Evolutionary conservation across 306 rosid species (phyloP), one percentile per base, ranked within the genome.

Genomic region (Acacia crassicarpa): DNA sequence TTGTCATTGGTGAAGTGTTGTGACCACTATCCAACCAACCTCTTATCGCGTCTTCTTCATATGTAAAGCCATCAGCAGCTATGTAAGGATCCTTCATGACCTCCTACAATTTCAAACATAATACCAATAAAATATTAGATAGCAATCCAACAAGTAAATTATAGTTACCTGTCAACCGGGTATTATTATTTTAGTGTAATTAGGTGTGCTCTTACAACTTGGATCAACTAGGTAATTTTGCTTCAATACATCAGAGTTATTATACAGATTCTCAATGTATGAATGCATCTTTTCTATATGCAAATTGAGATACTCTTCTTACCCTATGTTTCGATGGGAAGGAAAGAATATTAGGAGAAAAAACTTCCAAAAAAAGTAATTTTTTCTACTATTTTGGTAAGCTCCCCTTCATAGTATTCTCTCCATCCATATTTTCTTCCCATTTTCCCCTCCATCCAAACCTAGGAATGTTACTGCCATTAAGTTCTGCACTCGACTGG

Each of bases 1-100:
- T 95, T 77, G 99, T 95, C 99, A 95, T 95, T 23, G 99, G 99
- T 27, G 99, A 95, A 44, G 98, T 95, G 86, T 85, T 30, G 81
- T 92, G 98, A 80, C 95, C 99, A 82, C 90, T 92, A n/a, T 92
- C 51, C 68, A 95, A 87, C 99, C 99, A 95, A 78, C 90, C 99
- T 74, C 83, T 77, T 81, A 95, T 95, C 75, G 98, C 99, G 70
- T 95, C 98, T 43, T 79, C 93, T 85, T 95, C 99, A 30, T 95
- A 95, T 41, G 99, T 95, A 85, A 88, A 95, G 43, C 99, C 99
- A 89, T 95, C 98, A 45, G 98, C 98, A 40, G 99, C 99, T 83
- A 95, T 92, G 45, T 85, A 92, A 25, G 99, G 99, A 86, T 95
- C 92, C 56, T 84, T 81, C 97, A 95, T 91, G 45, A 95, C 91